Conservation (phyloP, 1,284 basidiomycete species). For the Melampsora larici-populina region DNA sequence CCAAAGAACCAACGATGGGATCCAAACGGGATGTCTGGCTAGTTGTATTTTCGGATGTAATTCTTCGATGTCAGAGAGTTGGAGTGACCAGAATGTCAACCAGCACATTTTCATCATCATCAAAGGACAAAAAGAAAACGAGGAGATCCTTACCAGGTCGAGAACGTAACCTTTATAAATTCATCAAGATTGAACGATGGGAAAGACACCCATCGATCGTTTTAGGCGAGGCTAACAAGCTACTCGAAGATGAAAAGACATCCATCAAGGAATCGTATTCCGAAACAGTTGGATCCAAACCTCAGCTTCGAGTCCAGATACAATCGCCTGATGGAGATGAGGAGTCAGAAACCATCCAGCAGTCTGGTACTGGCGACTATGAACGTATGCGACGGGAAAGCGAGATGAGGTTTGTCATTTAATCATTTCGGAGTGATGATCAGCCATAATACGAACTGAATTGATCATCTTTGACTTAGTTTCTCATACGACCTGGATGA, state of each 20-base stretch:
- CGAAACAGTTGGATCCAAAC: background rate
- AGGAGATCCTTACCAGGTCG: slow-evolving; percentile 30
- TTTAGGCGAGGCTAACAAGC: slow-evolving; percentile 29
- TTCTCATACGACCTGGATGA: slow-evolving; percentile 39
- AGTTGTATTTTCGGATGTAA: slow-evolving; percentile 91
- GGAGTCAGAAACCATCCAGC: background rate
- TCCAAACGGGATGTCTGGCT: slow-evolving; percentile 79
- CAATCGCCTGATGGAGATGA: background rate
- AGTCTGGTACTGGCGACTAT: slow-evolving; percentile 23
- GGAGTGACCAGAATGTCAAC: slow-evolving; percentile 84
- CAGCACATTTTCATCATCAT: background rate
- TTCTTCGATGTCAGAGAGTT: slow-evolving; percentile 80
- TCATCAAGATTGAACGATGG: slow-evolving; percentile 42
- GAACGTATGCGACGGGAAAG: slow-evolving; percentile 36
- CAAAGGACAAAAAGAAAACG: slow-evolving; percentile 26
- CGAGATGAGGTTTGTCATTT: slow-evolving; percentile 35
- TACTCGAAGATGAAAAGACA: slow-evolving; percentile 6
- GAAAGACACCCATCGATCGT: slow-evolving; percentile 35
- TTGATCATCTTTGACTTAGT: background rate
- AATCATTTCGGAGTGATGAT: background rate
- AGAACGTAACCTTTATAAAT: slow-evolving; percentile 40
- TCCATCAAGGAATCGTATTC: background rate
- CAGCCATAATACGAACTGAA: background rate
- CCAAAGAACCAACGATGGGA: slow-evolving; percentile 49
- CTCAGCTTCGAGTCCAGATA: background rate